Evolutionary conservation across 306 rosid species (phyloP), one percentile per base, ranked within the genome.

Genomic region (Alnus rubra): DNA sequence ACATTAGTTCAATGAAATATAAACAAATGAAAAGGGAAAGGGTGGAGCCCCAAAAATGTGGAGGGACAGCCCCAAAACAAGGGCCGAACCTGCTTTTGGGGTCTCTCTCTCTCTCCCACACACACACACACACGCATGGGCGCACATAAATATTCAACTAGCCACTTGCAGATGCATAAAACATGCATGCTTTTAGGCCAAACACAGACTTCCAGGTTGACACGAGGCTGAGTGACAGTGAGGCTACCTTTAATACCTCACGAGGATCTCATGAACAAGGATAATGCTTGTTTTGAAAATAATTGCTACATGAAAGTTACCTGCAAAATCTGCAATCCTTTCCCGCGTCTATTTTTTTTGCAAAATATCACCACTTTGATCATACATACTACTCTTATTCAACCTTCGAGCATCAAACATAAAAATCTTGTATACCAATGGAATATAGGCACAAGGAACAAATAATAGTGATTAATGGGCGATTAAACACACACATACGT

Each of bases 231-330:
- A 51, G 55, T 5, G 18, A 2, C 19, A 19, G 14, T 1, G 63
- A 56, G 63, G 13, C 30, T 56, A n/a, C 54, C 68, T 53, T 74
- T 64, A 73, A 33, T 18, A 4, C 42, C 30, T 10, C 39, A 55
- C 60, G 79, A 74, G 75, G 60, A 64, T 48, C 45, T 31, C 83
- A 74, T 74, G 83, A 73, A 73, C 69, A 16, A 15, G 19, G 74
- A 79, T 73, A 51, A 37, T 19, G 33, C 47, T 28, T 16, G 19
- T 71, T 49, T 14, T 3, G 74, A 79, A 42, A 73, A 42, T 64
- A 31, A 73, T 39, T 77, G 68, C 49, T 63, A 16, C 23, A 51
- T 37, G 56, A 23, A 23, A 23, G 28, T 23, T 23, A 23, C 28
- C 28, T 23, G 28, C 28, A 23, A 23, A 23, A 23, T 23, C 28